Evolutionary conservation across 108 stramenopile genomes (phyloP).

Genomic region (Cyclotella choctawhatcheeana): DNA sequence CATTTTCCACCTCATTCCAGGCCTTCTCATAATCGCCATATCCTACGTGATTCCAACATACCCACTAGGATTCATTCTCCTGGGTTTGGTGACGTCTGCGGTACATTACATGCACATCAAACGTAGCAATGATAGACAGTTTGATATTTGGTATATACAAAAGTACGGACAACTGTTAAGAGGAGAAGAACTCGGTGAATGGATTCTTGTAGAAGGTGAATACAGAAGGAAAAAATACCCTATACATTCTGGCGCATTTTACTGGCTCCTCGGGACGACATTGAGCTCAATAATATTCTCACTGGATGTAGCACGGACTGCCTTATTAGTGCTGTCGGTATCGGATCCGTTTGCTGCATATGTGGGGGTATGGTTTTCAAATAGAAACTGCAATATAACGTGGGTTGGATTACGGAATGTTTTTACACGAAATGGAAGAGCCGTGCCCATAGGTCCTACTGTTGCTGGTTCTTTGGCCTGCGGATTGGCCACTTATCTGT

Average conservation of each 20-base stretch:
- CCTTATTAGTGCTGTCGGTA: slow-evolving; percentile 42
- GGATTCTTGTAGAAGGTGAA: slow-evolving; percentile 15
- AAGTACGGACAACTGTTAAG: slow-evolving; percentile 41
- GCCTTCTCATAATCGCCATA: slow-evolving; percentile 33
- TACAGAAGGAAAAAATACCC: slow-evolving; percentile 22
- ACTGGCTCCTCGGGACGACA: slow-evolving; percentile 43
- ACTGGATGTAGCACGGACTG: slow-evolving; percentile 24
- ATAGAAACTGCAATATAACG: slow-evolving; percentile 23
- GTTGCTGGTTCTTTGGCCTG: slow-evolving; percentile 43
- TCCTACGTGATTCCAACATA: slow-evolving; percentile 45
- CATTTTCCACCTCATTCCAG: slow-evolving; percentile 41
- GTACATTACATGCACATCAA: slow-evolving; percentile 32
- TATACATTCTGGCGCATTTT: slow-evolving; percentile 48
- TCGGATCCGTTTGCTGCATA: slow-evolving; percentile 47
- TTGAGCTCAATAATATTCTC: slow-evolving; percentile 20
- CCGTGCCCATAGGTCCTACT: slow-evolving; percentile 12
- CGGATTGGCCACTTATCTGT: slow-evolving; percentile 24
- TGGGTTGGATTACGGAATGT: slow-evolving; percentile 21
- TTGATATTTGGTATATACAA: slow-evolving; percentile 43
- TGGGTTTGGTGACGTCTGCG: slow-evolving; percentile 18
- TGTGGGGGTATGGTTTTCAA: slow-evolving; percentile 24
- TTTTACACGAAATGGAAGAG: neutral
- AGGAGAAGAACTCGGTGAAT: slow-evolving; percentile 38
- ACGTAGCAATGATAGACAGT: slow-evolving; percentile 19
- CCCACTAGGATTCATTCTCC: slow-evolving; percentile 31